Conservation (phyloP, 345 rosid species). For the Carallia pectinifolia region DNA sequence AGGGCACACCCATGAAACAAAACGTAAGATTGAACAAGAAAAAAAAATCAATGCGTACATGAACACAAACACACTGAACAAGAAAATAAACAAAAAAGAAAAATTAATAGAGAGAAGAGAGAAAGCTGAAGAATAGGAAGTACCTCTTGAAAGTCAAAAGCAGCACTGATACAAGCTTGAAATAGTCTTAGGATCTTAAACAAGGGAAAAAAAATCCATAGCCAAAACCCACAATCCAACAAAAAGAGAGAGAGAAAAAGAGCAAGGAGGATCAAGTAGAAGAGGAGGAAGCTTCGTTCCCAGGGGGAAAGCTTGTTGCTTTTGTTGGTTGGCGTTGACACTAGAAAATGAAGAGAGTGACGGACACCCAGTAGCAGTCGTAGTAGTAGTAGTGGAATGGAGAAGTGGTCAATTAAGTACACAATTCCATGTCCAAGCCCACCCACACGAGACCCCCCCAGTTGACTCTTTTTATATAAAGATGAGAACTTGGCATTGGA, state of each 20-base stretch:
- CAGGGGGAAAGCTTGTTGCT: slow-evolving; percentile 13
- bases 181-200: background rate
- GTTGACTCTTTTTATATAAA: slow-evolving; percentile 17
- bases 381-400: no score
- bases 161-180: background rate
- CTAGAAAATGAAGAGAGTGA: background rate
- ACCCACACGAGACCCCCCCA: slow-evolving; percentile 7
- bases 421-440: background rate
- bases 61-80: slow-evolving; percentile 1
- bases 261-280: background rate
- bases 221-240: background rate
- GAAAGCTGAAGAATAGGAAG: slow-evolving; percentile 9
- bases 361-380: no score
- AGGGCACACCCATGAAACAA: background rate
- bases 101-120: background rate
- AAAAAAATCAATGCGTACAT: background rate
- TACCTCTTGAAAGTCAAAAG: slow-evolving; percentile 5
- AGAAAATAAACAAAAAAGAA: slow-evolving; percentile 5
- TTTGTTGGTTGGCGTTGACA: slow-evolving; percentile 65
- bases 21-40: background rate
- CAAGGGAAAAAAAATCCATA: no score
- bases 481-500: slow-evolving; percentile 3
- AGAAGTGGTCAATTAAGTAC: background rate
- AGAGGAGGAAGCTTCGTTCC: slow-evolving; percentile 57
- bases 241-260: slow-evolving; percentile 8